These are phyloP conservation scores for Mimosa pudica DNA, from an alignment of 306 rosid species.

Conservation along the genomic window DNA sequence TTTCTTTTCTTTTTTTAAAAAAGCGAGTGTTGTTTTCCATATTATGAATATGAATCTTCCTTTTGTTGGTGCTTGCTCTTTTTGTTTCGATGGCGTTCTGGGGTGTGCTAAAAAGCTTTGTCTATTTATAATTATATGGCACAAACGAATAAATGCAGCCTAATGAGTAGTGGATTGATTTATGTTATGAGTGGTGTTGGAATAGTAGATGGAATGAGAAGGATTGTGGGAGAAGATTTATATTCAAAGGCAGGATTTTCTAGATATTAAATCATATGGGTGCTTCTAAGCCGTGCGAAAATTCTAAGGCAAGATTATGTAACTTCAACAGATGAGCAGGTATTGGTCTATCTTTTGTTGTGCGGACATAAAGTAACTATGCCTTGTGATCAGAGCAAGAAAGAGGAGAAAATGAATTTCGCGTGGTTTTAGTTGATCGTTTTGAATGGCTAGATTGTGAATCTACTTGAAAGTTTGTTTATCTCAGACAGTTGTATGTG, in stretches of 20 bases:
- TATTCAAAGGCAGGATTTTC: slow-evolving; percentile 40
- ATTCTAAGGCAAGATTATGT: slow-evolving; percentile 35
- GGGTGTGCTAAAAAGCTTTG: slow-evolving; percentile 43
- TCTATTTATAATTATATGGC: slow-evolving; percentile 43
- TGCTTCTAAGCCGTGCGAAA: slow-evolving; percentile 38
- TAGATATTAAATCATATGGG: slow-evolving; percentile 34
- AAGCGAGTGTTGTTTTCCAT: slow-evolving; percentile 72
- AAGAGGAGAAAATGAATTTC: slow-evolving; percentile 33
- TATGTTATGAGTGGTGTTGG: slow-evolving; percentile 38
- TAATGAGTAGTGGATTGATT: slow-evolving; percentile 44
- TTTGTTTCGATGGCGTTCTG: slow-evolving; percentile 55
- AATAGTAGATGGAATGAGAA: slow-evolving; percentile 50
- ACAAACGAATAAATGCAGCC: slow-evolving; percentile 69
- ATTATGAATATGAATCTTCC: slow-evolving; percentile 52
- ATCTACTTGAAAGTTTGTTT: slow-evolving; percentile 27
- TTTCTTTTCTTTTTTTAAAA: slow-evolving; percentile 41
- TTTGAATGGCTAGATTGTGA: slow-evolving; percentile 28
- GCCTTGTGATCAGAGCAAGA: neutral
- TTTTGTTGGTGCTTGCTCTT: slow-evolving; percentile 55
- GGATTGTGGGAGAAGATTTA: slow-evolving; percentile 48
- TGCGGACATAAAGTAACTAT: slow-evolving; percentile 25
- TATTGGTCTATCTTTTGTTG: slow-evolving; percentile 35
- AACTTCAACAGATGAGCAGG: slow-evolving; percentile 32
- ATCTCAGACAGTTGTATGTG: slow-evolving; percentile 30
- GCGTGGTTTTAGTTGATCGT: slow-evolving; percentile 28